Percentiles rank a stretch among this genome's conserved stretches.
Evolutionary conservation across 1,284 basidiomycete genomes (phyloP).

Genomic region (Inonotus obliquus): DNA sequence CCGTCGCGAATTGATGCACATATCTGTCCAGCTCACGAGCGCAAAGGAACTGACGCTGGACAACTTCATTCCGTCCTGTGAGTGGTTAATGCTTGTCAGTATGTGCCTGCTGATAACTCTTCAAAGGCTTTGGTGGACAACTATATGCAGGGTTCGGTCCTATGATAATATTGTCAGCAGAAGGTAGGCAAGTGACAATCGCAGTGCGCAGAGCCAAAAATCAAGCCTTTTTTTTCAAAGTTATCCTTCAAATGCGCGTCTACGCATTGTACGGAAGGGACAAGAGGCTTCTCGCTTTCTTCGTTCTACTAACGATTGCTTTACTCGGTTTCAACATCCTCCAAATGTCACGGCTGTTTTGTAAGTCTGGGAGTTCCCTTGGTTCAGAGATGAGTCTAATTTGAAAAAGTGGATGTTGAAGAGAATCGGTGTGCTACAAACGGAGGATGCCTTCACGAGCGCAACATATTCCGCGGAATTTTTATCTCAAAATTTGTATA

Average conservation of each 20-base stretch:
- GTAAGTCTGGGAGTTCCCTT: background rate
- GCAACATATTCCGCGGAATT: background rate
- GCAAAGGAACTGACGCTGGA: background rate
- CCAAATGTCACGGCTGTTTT: background rate
- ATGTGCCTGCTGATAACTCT: background rate
- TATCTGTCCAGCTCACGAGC: background rate
- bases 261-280: background rate
- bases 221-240: background rate
- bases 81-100: background rate
- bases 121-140: background rate
- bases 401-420: background rate
- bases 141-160: background rate
- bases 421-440: background rate
- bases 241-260: conserved; percentile 1
- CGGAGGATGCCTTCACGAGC: background rate
- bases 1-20: background rate
- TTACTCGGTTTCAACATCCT: background rate
- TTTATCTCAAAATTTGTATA: background rate
- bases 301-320: background rate
- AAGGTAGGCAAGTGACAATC: background rate
- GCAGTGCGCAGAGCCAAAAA: background rate
- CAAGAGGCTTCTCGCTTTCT: background rate
- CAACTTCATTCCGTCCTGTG: background rate
- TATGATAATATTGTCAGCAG: background rate
- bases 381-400: background rate